Base-by-base conservation (phyloP, 2,329 filamentous ascomycete species). In the Colletotrichum camelliae region DNA sequence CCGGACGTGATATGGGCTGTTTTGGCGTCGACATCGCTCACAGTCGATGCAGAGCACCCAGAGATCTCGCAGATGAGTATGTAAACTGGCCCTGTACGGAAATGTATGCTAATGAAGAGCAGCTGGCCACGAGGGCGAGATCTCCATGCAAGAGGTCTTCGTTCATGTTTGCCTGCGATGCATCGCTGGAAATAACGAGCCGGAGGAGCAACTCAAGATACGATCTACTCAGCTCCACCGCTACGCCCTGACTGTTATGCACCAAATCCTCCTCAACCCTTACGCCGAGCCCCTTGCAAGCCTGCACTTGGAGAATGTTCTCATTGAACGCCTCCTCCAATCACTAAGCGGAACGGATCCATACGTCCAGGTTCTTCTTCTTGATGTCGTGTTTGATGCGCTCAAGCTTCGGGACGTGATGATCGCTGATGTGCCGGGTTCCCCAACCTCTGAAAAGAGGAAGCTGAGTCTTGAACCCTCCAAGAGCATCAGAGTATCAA, bases 331-430 rank as follows among this genome's bases (percentile, higher is more conserved):
- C 77, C 88, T 98, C 7, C 86, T 88, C 33, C 88, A 89, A 79
- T 90, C 93, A 18, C 86, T 95, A 24, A 84, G 88, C 48, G 88
- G 89, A 7, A 85, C 91, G 2, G 94, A 95, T 79, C 90, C 93
- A 35, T 93, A 93, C 68, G 90, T 96, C 1, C 96, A 98, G 80
- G 92, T 94, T 16, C 88, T 95, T 0, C 85, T 98, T 12, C 89
- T 98, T 29, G 94, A 96, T 80, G 92, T 95, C n/a, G 90, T 96
- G 4, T 91, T 94, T 79, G 92, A 93, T 62, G 89, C 94, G 5
- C 88, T 98, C 12, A 95, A 93, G 80, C 89, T 97, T 57, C 87
- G 90, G 57, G 88, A 91, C 65, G 78, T 84, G 5, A 79, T 83
- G 3, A 80, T 83, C 1, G 78, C 81, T 4, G 88, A 89, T 35